phyloP scores from a whole-genome alignment of 305 asterid genomes.

The Fraxinus angustifolia region DNA sequence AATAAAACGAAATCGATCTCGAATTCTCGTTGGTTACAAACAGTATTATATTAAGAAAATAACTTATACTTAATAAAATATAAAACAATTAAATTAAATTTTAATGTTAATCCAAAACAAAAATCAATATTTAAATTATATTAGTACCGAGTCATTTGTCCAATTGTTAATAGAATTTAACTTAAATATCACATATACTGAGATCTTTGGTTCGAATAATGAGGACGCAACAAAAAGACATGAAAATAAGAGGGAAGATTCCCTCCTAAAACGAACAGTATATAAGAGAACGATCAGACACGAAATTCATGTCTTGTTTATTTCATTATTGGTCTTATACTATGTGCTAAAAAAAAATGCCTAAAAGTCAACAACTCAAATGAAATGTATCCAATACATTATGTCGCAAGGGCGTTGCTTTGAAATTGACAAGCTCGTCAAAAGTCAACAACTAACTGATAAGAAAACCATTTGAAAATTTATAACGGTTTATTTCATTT shows the following conservation, averaged over 20 bases:
- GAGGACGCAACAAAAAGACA: neutral
- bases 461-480: neutral
- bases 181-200: too few relatives aligned
- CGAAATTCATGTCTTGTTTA: neutral
- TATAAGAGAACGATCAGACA: neutral
- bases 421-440: neutral
- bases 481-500: neutral
- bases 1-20: neutral
- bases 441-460: neutral
- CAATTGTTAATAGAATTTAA: too few relatives aligned
- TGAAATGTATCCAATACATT: neutral
- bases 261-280: too few relatives aligned
- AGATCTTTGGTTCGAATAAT: neutral
- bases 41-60: neutral
- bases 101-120: neutral
- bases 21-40: neutral
- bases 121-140: neutral
- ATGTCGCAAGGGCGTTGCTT: neutral
- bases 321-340: neutral
- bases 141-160: neutral
- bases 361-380: neutral
- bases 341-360: neutral
- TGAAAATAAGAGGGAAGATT: neutral
- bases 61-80: neutral
- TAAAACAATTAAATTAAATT: too few relatives aligned